A percentile compares a stretch with the other conserved stretches of the same genome.
Conservation (phyloP, 2,329 filamentous ascomycete genomes). For the Stromatinia cepivora region DNA sequence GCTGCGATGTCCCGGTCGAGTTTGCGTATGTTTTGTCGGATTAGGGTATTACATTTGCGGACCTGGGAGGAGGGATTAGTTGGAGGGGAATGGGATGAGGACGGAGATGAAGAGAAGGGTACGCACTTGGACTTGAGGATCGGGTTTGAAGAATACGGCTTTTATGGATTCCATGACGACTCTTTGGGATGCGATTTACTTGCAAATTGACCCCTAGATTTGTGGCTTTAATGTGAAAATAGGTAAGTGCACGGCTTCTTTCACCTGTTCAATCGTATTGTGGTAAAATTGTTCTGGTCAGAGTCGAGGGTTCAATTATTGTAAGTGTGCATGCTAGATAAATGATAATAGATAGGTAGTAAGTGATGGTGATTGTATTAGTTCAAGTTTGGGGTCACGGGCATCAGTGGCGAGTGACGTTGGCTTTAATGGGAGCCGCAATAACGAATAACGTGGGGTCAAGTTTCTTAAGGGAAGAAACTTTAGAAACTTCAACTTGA, state of each 20-base stretch:
- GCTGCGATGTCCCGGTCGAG: slow-evolving; percentile 88
- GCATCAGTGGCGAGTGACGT: slow-evolving; percentile 1
- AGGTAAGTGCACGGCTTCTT: neutral
- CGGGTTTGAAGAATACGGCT: slow-evolving; percentile 85
- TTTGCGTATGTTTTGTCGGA: slow-evolving; percentile 87
- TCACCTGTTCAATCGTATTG: neutral
- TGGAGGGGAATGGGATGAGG: neutral
- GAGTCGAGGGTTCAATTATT: neutral
- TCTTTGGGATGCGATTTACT: neutral
- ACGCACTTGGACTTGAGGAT: slow-evolving; percentile 86
- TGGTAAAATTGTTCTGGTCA: neutral
- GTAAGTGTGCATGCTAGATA: neutral
- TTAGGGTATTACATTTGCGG: slow-evolving; percentile 89
- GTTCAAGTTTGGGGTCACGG: slow-evolving; percentile 8
- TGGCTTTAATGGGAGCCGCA: slow-evolving; percentile 14
- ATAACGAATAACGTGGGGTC: slow-evolving; percentile 9
- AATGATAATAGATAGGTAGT: neutral
- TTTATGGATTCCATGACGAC: slow-evolving; percentile 78
- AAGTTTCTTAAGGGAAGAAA: neutral
- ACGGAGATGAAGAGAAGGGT: slow-evolving; percentile 19
- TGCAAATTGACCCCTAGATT: too few species aligned
- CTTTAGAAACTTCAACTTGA: neutral
- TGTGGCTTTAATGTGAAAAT: neutral
- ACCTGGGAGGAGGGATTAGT: slow-evolving; percentile 56
- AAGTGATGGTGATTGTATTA: too few species aligned